Base-by-base conservation (phyloP, 2,329 filamentous ascomycete species). In the Xenosphaeropsis pyriputrescens region DNA sequence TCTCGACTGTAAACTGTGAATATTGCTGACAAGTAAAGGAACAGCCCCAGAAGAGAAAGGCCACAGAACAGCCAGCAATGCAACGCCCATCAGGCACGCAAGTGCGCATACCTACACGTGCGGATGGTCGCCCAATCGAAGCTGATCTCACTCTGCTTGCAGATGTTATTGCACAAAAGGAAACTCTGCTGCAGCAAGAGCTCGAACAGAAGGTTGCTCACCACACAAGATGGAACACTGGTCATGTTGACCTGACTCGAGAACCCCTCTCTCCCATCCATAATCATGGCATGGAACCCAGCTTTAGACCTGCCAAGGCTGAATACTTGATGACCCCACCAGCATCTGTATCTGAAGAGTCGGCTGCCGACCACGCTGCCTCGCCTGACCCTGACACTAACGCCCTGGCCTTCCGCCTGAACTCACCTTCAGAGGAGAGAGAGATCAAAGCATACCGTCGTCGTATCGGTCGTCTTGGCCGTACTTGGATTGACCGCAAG, bases 141-240 rank as follows among this genome's bases (percentile, higher is more conserved):
- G 72, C 81, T 45, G 89, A 96, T 52, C 71, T 95, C 43, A 68
- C 81, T 26, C 67, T 78, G 45, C 62, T 95, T 45, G 71, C 81
- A 43, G 85, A 94, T 50, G 73, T 85, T 49, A 69, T 81, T 39
- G 75, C 76, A 32, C 84, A 93, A 58, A 85, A 84, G 57, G 80
- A 89, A 48, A 85, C 82, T 47, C 75, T 83, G 49, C 76, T 95
- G 47, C 71, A 80, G 44, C 69, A 70, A 45, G 85, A 93, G 52
- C 85, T 96, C 55, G 84, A 93, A 57, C 75, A 75, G 49, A 89
- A 93, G 59, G 77, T 93, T 39, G 72, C 80, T 50, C 89, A 91
- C 59, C 89, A 95, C 61, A 75, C 81, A 49, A 78, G 82, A 56
- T 95, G 89, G 86, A 95, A 95, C 60, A 71, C 83, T 50, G 81